Evolutionary conservation across 2,329 filamentous ascomycete species (phyloP), one percentile per base, ranked within the genome.

Genomic region (Chaetomiaceae sp.): DNA sequence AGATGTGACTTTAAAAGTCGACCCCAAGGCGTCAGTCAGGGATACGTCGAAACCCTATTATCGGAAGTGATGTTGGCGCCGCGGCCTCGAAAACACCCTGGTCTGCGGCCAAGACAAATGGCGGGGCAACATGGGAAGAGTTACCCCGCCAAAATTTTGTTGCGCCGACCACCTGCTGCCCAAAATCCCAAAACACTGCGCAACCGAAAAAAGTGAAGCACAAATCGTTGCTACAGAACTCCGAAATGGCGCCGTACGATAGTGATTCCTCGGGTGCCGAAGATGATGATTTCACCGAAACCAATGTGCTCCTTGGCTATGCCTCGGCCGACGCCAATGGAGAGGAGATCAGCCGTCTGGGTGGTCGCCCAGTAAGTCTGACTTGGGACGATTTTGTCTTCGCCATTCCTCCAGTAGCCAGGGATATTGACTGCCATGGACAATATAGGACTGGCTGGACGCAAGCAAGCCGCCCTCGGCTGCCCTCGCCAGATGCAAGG

Each of bases 291-390:
- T 89, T 82, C 55, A 86, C 83, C 16, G 85, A 89, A 67, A 97
- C 93, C 6, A 89, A 87, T 58, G 90, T 96, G 2, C 80, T 96
- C 2, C 78, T 99, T 12, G 93, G 93, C 4, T 99, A 95, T 67
- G 87, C 89, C 3, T 87, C 87, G 1, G 83, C 84, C 65, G 88
- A 95, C 49, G 73, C 82, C 13, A 86, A 84, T 49, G 85, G 89
- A 56, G 92, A 99, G 67, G 79, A 81, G 12, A 85, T 95, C 63
- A 96, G 89, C 68, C 88, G 92, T 59, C 75, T 99, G 10, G 93
- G 93, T 58, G 93, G 93, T 48, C 78, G 75, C 62, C 89, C 93
- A 46, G 92, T 96, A 84, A 61, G 84, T 73, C n/a, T 9, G n/a
- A 1, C 12, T 16, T 12, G 14, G 19, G 42, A 4, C 27, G 17